Evolutionary conservation across 805 yeast species (phyloP).

Genomic region (Kuraishia cidri): DNA sequence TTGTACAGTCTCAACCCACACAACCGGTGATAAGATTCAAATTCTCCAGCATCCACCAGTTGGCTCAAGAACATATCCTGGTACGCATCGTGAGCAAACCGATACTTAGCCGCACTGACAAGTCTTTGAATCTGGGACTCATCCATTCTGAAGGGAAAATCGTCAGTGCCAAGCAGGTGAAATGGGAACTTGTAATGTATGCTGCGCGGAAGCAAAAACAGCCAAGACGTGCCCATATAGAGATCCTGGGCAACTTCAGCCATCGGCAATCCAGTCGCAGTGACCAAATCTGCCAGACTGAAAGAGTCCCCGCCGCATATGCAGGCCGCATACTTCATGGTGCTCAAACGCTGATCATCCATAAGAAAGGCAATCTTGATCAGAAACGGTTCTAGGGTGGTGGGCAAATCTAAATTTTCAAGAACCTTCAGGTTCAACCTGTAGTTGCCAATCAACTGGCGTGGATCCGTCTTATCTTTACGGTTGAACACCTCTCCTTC

Average conservation of each 20-base stretch:
- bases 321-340: slow-evolving; percentile 31
- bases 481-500: too few species aligned
- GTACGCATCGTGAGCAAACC: slow-evolving; percentile 31
- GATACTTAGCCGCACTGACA: slow-evolving; percentile 24
- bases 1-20: slow-evolving; percentile 33
- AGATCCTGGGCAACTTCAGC: slow-evolving; percentile 21
- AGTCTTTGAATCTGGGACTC: slow-evolving; percentile 23
- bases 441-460: too few species aligned
- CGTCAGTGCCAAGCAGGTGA: slow-evolving; percentile 17
- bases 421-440: neutral
- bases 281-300: slow-evolving; percentile 25
- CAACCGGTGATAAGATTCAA: slow-evolving; percentile 21
- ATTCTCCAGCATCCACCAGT: slow-evolving; percentile 16
- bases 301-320: slow-evolving; percentile 27
- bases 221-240: slow-evolving; percentile 21
- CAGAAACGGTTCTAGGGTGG: slow-evolving; percentile 3
- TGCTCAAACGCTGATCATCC: too few species aligned
- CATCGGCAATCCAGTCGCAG: slow-evolving; percentile 25
- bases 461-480: too few species aligned
- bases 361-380: slow-evolving; percentile 6
- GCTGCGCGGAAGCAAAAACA: slow-evolving; percentile 27
- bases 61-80: slow-evolving; percentile 21
- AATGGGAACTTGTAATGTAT: slow-evolving; percentile 39
- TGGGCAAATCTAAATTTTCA: neutral
- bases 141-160: slow-evolving; percentile 19